These are phyloP conservation scores for Boletus reticuloceps DNA, from an alignment of 768 basidiomycete genomes.

Conservation along the genomic window DNA sequence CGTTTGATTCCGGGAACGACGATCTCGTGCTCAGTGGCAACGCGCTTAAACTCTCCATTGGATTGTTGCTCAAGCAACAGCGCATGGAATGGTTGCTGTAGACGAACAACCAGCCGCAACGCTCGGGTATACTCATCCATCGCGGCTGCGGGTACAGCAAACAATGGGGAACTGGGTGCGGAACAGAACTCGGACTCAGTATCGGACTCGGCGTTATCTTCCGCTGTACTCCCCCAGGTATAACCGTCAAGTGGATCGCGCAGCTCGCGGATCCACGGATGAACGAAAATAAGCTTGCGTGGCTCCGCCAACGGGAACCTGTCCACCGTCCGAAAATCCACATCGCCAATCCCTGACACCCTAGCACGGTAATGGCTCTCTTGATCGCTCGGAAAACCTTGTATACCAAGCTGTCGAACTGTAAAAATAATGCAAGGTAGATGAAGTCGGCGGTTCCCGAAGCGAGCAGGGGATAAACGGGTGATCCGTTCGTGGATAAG, in stretches of 20 bases:
- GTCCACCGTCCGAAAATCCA: neutral
- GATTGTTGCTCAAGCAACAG: neutral
- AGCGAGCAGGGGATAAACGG: neutral
- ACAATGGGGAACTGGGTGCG: too few species aligned
- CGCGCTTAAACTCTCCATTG: neutral
- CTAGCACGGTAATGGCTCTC: neutral
- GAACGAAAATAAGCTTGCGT: neutral
- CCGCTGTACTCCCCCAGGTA: neutral
- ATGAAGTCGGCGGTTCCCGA: neutral
- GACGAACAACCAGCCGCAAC: neutral
- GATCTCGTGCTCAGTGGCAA: neutral
- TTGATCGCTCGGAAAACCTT: neutral
- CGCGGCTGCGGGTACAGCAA: fast-evolving
- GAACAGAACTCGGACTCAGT: too few species aligned
- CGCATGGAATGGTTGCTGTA: neutral
- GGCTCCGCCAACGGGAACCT: neutral
- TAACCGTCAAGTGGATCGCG: neutral
- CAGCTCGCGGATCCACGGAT: slow-evolving; percentile 9
- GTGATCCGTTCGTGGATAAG: too few species aligned
- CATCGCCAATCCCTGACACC: neutral
- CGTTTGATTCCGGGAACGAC: neutral
- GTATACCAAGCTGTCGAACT: neutral
- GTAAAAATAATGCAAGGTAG: slow-evolving; percentile 1
- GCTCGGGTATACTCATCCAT: neutral
- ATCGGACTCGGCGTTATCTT: too few species aligned